Base-by-base conservation (phyloP, 176 grass and related monocot genomes). In the Bolboschoenus planiculmis region DNA sequence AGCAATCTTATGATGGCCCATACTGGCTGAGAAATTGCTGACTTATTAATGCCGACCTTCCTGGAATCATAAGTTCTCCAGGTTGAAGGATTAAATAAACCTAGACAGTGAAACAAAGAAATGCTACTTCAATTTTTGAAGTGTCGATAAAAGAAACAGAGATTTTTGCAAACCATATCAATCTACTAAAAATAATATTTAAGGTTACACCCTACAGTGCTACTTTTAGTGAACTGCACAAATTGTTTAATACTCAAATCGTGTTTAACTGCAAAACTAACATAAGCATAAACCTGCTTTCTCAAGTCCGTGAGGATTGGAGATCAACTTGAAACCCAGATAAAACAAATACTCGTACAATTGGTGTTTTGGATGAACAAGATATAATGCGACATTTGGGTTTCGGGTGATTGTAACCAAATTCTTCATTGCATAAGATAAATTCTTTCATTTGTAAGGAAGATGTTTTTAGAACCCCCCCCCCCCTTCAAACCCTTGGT, bases 21-120 rank as follows among this genome's bases (percentile, higher is more conserved):
- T 47, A 81, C 48, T 83, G 81, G 43, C 46, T 5, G 20, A 79
- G 87, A 86, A 86, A 97, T 88, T 36, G 70, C 80, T 43, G 50
- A 82, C 3, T 4, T 20, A 44, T 65, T 35, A 84, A 97, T 91
- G 33, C 92, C 90, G 42, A 88, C 55, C 75, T 43, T n/a, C 61
- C 88, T 94, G 0, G 92, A 94, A 85, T 97, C 83, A 34, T 92
- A 64, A 15, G 37, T 68, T 81, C 44, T 92, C 95, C 92, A 91
- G 10, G 70, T 56, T 13, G 92, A 94, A 89, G 84, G 87, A 83
- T 97, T 83, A 74, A 84, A 79, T 10, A 48, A 78, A 78, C 90
- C 95, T 97, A 55, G 65, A 60, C 20, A 76, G 64, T 42, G 65
- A 60, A 48, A 43, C 24, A 57, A 5, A 50, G 5, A 26, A 36